Conservation (phyloP, 441 rosid genomes). For the Croton laevigatus region DNA sequence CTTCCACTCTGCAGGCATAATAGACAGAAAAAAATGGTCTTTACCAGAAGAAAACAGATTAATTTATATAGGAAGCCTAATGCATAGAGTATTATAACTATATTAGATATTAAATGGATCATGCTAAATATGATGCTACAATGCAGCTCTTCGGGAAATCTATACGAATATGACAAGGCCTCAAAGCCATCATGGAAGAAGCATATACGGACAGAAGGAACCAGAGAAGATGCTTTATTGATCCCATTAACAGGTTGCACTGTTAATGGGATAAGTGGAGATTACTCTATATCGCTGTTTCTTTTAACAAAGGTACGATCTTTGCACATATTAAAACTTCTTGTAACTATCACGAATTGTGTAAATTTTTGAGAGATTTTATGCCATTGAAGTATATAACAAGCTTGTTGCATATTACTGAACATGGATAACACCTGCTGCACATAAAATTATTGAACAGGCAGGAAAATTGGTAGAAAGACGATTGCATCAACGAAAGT, state of each 20-base stretch:
- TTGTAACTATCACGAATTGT: background rate
- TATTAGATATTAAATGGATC: background rate
- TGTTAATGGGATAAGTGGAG: conserved; percentile 42
- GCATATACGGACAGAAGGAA: conserved; percentile 51
- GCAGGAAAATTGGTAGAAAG: conserved; percentile 55
- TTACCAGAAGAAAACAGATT: background rate
- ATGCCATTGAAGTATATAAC: background rate
- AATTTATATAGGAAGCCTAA: background rate
- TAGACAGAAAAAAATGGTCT: background rate
- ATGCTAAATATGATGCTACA: conserved; percentile 9
- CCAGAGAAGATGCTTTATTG: conserved; percentile 37
- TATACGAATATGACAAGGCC: conserved; percentile 58
- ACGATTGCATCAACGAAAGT: conserved; percentile 51
- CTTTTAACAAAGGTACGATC: conserved; percentile 59
- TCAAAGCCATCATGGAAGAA: conserved; percentile 79
- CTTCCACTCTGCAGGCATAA: background rate
- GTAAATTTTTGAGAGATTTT: background rate
- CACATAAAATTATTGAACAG: conserved; percentile 27
- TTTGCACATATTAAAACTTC: background rate
- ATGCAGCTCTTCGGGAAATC: conserved; percentile 64
- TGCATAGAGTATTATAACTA: background rate
- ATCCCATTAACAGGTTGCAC: conserved; percentile 41
- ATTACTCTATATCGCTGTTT: conserved; percentile 49
- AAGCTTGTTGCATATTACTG: no score
- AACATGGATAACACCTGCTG: background rate